Evolutionary conservation across 768 basidiomycete species (phyloP), one percentile per base, ranked within the genome.

Genomic region (Pleurotus djamor): DNA sequence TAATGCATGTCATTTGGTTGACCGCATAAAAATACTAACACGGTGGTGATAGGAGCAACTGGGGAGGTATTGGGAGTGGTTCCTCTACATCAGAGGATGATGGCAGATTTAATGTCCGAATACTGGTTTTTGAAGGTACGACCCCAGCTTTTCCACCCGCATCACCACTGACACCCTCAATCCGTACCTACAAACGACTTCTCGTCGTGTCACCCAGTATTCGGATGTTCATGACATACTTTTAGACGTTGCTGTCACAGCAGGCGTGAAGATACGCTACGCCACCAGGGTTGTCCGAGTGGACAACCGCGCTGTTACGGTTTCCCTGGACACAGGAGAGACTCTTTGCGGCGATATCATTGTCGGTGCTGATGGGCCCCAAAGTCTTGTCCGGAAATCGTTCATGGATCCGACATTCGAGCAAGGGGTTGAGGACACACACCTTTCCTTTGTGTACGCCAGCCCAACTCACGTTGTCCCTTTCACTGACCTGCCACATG

Each of bases 301-400:
- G 37, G 71, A 76, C 28, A 59, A 66, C 16, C 61, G 71, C 17
- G 60, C 68, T 32, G 72, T 76, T 8, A 67, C 69, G 48, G 74
- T 82, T 4, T 72, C 67, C 1, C 65, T 79, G 37, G 75, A 76
- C 21, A 72, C 67, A 36, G 84, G 83, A 14, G 72, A 78, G 52
- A 71, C 65, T 10, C 57, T 85, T 7, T 64, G 63, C 13, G 81
- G 79, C 14, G 84, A 88, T 66, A 69, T 86, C 33, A 71, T 88
- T 55, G 76, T 88, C n/a, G 86, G 82, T 35, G 86, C 87, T 2
- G 87, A 88, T 67, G 87, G 87, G 5, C 73, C 72, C 44, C 67
- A 71, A 12, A 84, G 78, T 57, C 56, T 72, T 33, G 67, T 76
- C 13, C 72, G 80, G 43, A 56, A 44, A 41, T 65, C 66, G 5